Percentiles rank a stretch among this genome's conserved stretches.
Conservation (phyloP, 371 early-diverging fungal species). For the Rhizopus sp. region DNA sequence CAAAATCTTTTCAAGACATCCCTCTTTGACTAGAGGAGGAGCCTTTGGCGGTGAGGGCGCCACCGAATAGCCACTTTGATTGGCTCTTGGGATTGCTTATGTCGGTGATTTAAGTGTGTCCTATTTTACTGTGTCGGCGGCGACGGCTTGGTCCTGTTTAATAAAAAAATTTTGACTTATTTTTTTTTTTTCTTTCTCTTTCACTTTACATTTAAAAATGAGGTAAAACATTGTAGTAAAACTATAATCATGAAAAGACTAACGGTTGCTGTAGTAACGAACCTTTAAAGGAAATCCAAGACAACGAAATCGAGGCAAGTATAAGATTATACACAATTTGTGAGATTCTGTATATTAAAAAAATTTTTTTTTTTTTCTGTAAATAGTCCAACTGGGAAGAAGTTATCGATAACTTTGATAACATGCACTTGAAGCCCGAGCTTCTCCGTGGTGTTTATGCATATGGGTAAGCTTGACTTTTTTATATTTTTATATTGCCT, state of each 20-base stretch:
- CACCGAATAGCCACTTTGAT: too few relatives aligned
- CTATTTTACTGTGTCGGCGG: neutral
- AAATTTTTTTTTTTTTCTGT: constrained; percentile 16
- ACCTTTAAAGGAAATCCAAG: constrained; percentile 42
- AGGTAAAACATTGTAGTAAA: constrained; percentile 16
- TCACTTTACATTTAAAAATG: constrained; percentile 24
- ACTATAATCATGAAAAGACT: neutral
- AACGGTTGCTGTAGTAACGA: constrained; percentile 23
- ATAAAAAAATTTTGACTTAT: constrained; percentile 11
- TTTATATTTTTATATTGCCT: neutral
- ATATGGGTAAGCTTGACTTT: constrained; percentile 64
- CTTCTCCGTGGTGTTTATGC: constrained; percentile 89
- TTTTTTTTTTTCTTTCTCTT: constrained; percentile 25
- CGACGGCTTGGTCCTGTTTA: constrained; percentile 1
- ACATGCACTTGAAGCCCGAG: constrained; percentile 82
- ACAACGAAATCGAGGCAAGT: constrained; percentile 49
- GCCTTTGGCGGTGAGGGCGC: too few relatives aligned
- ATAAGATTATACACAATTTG: neutral
- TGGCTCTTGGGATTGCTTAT: too few relatives aligned
- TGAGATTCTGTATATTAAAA: constrained; percentile 12
- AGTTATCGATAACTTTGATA: constrained; percentile 80
- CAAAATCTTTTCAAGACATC: too few relatives aligned
- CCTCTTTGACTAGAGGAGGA: too few relatives aligned
- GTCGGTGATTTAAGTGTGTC: too few relatives aligned
- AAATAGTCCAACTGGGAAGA: constrained; percentile 77